phyloP scores from a whole-genome alignment of 495 filamentous ascomycete species.

The Podospora didyma region DNA sequence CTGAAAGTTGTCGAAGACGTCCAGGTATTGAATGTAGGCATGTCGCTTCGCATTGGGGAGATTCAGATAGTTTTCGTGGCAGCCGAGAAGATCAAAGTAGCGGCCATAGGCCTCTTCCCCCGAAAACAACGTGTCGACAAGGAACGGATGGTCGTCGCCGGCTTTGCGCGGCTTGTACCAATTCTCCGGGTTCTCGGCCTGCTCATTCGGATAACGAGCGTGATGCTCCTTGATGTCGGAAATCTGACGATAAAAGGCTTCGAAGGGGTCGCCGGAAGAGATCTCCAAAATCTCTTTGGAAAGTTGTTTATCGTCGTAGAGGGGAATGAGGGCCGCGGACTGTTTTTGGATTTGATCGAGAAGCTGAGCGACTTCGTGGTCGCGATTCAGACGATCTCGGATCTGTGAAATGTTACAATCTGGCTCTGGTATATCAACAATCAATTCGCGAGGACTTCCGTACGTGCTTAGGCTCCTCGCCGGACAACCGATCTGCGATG shows the following conservation, averaged over 20 bases:
- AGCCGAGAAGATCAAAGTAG: constrained; percentile 78
- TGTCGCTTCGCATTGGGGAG: constrained; percentile 77
- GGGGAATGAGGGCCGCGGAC: constrained; percentile 71
- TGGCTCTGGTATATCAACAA: no score
- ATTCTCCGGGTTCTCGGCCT: constrained; percentile 88
- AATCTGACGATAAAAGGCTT: constrained; percentile 87
- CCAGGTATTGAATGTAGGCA: constrained; percentile 87
- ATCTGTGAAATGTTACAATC: constrained; percentile 49
- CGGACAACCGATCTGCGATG: constrained; percentile 80
- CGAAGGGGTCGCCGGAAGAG: constrained; percentile 82
- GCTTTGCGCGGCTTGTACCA: constrained; percentile 71
- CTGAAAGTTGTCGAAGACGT: constrained; percentile 80
- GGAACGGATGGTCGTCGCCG: constrained; percentile 59
- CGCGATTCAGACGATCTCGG: constrained; percentile 76
- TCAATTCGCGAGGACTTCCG: no score
- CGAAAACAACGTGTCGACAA: constrained; percentile 89
- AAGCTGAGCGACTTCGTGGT: constrained; percentile 88
- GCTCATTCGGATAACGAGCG: constrained; percentile 87
- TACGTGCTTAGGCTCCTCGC: constrained; percentile 86
- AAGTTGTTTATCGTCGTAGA: constrained; percentile 75
- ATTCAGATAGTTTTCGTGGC: constrained; percentile 88
- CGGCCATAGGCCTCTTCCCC: constrained; percentile 91
- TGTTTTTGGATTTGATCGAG: constrained; percentile 82
- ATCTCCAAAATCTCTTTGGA: constrained; percentile 79
- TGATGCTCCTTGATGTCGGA: constrained; percentile 80